Evolutionary conservation across 2,329 filamentous ascomycete species (phyloP), one percentile per base, ranked within the genome.

Genomic region (Paraconiothyrium sp.): DNA sequence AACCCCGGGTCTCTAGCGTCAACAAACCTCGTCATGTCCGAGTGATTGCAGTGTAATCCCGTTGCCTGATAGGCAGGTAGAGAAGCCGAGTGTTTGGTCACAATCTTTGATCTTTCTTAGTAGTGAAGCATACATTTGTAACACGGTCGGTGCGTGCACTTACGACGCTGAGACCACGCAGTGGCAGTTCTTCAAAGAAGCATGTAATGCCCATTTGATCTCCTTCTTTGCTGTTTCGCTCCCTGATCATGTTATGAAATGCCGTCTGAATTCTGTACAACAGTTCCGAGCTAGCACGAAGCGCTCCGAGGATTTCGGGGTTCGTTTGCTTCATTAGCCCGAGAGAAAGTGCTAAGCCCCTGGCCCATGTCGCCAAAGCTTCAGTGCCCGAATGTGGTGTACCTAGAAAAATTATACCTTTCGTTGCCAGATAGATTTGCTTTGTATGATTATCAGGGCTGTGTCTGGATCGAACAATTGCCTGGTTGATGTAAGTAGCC

Each of bases 391-490:
- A 64, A 57, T 81, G 76, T 0, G 76, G 77, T 43, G 79, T 80
- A 5, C 79, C 78, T 30, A 80, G 68, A 64, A 80, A 80, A 5
- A 72, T 57, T 20, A 79, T 71, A 11, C 73, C 78, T 7, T 54
- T 55, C 0, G 74, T 79, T 27, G 56, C 75, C 7, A 51, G 24
- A 46, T 73, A 58, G 20, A 74, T 61, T n/a, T 58, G 61, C 27
- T 57, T 62, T n/a, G 73, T 62, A 57, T 75, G 65, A 35, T 10
- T 43, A 24, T 77, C 75, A 14, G 69, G 57, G 27, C 63, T 44
- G 60, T 64, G 54, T 32, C 39, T 32, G 24, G 63, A 55, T 11
- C 8, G 27, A 34, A 37, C 44, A n/a, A 66, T 24, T 30, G 64
- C 63, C 63, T 63, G 44, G 5, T 43, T 14, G 14, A 35, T 35